Evolutionary conservation across 768 basidiomycete genomes (phyloP), one percentile per base, ranked within the genome.

Genomic region (Dacryopinax primogenitus): DNA sequence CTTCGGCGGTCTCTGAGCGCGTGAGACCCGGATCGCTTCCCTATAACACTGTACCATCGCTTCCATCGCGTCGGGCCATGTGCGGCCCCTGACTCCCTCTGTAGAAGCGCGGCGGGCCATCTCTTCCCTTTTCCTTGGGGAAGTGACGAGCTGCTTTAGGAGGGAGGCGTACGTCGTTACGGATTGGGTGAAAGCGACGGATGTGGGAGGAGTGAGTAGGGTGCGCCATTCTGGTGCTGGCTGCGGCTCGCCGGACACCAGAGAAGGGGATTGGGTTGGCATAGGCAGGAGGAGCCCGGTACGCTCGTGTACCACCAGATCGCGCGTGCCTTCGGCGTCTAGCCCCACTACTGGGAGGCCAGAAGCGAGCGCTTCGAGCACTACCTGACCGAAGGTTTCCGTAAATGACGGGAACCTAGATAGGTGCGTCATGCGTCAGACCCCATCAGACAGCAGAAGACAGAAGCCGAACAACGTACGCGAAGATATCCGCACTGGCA

Each of bases 271-370:
- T 3, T 23, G 13, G 4, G 23, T 15, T 11, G 51, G 51, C 51
- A 58, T 58, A 21, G 64, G 64, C 12, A 65, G 41, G 2, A 65
- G 47, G 12, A 65, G 64, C 9, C 64, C 64, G 45, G 45, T 65
- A 11, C 45, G 32, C 35, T 36, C 44, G 23, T 65, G 45, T 26
- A 1, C 45, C 33, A 65, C 45, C 3, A 58, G 51, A 30, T 58
- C 51, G 81, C 84, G 63, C 67, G 80, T 70, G 6, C 74, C 78
- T 62, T 79, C 77, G 2, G 78, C 78, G 26, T 76, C 72, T 12
- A 79, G 73, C 1, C 78, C 78, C 36, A 78, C 73, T 33, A 80
- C 77, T 0, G 79, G 79, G 32, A 81, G 67, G 1, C 78, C 78
- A 30, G 77, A 77, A 0, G 78, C 78, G 23, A 78, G 73, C 7